Conservation (phyloP, 2,329 filamentous ascomycete species). For the Ceratocystis albifundus region DNA sequence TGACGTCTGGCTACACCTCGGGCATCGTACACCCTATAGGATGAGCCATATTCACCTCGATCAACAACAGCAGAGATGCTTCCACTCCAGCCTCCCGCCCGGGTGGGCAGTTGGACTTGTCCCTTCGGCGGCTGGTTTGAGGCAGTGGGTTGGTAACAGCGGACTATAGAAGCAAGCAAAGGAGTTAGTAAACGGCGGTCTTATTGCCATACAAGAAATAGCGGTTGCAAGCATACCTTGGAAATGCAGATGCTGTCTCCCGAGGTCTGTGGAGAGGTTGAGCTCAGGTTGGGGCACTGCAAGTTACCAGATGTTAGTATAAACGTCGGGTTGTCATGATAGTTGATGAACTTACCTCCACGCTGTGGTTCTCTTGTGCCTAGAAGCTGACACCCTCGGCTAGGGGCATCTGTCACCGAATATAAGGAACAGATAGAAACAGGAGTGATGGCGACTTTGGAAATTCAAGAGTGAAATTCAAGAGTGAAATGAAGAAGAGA, state of each 20-base stretch:
- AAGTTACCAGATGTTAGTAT: too few relatives aligned
- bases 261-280: neutral
- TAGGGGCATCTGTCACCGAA: too few relatives aligned
- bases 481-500: too few relatives aligned
- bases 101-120: slow-evolving; percentile 29
- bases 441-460: too few relatives aligned
- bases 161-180: neutral
- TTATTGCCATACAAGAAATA: neutral
- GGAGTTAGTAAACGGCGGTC: neutral
- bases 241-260: neutral
- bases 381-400: too few relatives aligned
- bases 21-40: fast-evolving
- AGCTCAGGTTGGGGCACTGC: too few relatives aligned
- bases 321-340: too few relatives aligned
- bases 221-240: neutral
- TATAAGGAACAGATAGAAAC: too few relatives aligned
- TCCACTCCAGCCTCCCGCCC: slow-evolving; percentile 32
- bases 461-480: too few relatives aligned
- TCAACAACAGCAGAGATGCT: neutral
- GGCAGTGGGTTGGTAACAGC: slow-evolving; percentile 7
- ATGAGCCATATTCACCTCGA: slow-evolving; percentile 30
- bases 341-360: too few relatives aligned
- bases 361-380: too few relatives aligned
- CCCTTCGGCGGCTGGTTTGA: neutral
- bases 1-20: too few relatives aligned